Conservation (phyloP, 208 protist species). For the Porcisia deanei region DNA sequence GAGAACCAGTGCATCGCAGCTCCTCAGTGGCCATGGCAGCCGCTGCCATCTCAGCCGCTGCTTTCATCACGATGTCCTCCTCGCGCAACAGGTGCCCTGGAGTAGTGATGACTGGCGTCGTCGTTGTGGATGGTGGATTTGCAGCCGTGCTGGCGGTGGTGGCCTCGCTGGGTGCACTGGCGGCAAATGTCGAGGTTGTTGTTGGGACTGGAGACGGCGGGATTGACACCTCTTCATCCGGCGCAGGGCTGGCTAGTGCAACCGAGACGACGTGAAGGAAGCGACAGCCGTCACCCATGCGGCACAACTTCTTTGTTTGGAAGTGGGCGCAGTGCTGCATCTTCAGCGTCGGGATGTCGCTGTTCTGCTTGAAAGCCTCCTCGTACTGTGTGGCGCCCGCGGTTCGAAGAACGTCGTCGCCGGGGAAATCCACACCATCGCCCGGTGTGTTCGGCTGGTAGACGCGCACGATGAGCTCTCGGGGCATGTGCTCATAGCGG, state of each 20-base stretch:
- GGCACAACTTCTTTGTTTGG: conserved; percentile 76
- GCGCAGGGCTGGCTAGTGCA: conserved; percentile 32
- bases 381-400: conserved; percentile 71
- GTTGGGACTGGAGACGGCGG: conserved; percentile 4
- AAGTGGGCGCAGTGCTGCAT: conserved; percentile 90
- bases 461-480: conserved; percentile 58
- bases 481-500: conserved; percentile 62
- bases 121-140: background rate
- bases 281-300: conserved; percentile 71
- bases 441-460: conserved; percentile 73
- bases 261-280: conserved; percentile 78
- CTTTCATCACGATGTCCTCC: conserved; percentile 34
- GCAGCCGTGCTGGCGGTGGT: background rate
- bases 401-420: conserved; percentile 70
- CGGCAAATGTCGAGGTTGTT: background rate
- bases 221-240: conserved; percentile 23
- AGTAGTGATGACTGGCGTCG: background rate
- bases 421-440: conserved; percentile 44
- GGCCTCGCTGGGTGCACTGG: background rate
- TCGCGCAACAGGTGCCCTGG: conserved; percentile 20
- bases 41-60: conserved; percentile 33
- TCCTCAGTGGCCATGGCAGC: conserved; percentile 27
- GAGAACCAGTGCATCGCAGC: conserved; percentile 19
- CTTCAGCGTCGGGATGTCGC: conserved; percentile 47
- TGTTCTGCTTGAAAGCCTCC: conserved; percentile 41